Evolutionary conservation across 2,329 filamentous ascomycete genomes (phyloP).

Genomic region (Fusarium circinatum): DNA sequence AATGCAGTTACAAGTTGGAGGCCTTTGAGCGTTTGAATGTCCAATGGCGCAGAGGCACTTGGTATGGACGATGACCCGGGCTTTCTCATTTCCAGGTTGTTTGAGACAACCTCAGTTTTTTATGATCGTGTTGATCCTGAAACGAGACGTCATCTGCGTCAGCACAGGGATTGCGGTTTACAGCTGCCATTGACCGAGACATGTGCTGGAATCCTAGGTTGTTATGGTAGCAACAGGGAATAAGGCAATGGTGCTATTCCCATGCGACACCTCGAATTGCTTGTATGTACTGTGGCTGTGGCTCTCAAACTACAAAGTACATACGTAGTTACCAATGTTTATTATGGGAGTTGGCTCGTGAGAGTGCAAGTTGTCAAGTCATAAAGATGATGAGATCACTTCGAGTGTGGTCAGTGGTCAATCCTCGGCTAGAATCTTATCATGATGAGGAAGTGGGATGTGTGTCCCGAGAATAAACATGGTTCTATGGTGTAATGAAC

Average conservation of each 20-base stretch:
- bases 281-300: background rate
- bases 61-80: slow-evolving; percentile 17
- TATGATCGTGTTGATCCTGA: slow-evolving; percentile 24
- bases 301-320: background rate
- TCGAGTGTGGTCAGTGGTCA: background rate
- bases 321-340: background rate
- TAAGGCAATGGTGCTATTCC: slow-evolving; percentile 13
- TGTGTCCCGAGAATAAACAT: slow-evolving; percentile 2
- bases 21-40: slow-evolving; percentile 6
- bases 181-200: slow-evolving; percentile 6
- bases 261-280: background rate
- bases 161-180: slow-evolving; percentile 9
- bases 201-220: slow-evolving; percentile 25
- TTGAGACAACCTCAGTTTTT: slow-evolving; percentile 24
- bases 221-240: slow-evolving; percentile 31
- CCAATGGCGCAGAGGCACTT: slow-evolving; percentile 8
- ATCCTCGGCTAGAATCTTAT: background rate
- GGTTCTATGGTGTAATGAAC: slow-evolving; percentile 2
- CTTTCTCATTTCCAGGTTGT: slow-evolving; percentile 1
- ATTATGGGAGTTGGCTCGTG: background rate
- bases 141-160: slow-evolving; percentile 36
- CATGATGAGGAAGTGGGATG: background rate
- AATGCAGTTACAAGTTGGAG: slow-evolving; percentile 19
- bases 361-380: background rate
- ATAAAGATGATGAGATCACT: background rate